Evolutionary conservation across 768 basidiomycete genomes (phyloP).

Genomic region (Lactarius pseudohatsudake): DNA sequence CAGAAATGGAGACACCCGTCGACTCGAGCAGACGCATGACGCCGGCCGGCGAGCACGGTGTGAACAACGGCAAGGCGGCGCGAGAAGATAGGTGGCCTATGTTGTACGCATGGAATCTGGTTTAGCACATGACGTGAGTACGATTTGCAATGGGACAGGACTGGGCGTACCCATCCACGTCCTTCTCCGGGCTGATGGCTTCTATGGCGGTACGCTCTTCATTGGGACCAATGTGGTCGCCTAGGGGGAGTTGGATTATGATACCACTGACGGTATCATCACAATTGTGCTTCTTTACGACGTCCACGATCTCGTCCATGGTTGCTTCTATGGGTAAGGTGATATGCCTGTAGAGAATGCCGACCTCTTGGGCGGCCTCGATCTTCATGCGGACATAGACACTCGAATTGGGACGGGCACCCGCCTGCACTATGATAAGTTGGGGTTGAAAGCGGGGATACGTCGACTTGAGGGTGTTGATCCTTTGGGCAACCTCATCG

Average conservation of each 20-base stretch:
- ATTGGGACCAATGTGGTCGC: constrained; percentile 73
- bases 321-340: constrained; percentile 63
- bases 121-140: neutral
- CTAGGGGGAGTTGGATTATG: constrained; percentile 93
- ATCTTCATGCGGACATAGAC: constrained; percentile 97
- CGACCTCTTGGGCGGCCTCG: constrained; percentile 92
- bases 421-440: constrained; percentile 92
- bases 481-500: constrained; percentile 66
- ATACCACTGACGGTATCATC: constrained; percentile 84
- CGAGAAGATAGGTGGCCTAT: constrained; percentile 93
- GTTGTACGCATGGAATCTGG: constrained; percentile 96
- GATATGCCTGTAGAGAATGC: constrained; percentile 85
- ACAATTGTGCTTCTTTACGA: constrained; percentile 79
- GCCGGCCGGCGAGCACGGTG: constrained; percentile 94
- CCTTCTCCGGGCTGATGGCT: constrained; percentile 89
- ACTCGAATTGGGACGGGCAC: constrained; percentile 84
- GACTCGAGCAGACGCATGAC: constrained; percentile 88
- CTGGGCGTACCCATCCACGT: constrained; percentile 83
- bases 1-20: constrained; percentile 73
- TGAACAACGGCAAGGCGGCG: constrained; percentile 84
- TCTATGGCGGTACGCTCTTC: constrained; percentile 93
- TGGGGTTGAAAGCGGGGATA: constrained; percentile 90
- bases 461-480: constrained; percentile 58
- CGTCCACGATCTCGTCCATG: constrained; percentile 71
- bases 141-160: neutral